phyloP scores from a whole-genome alignment of 2,329 filamentous ascomycete genomes.

The Botryotinia narcissicola region DNA sequence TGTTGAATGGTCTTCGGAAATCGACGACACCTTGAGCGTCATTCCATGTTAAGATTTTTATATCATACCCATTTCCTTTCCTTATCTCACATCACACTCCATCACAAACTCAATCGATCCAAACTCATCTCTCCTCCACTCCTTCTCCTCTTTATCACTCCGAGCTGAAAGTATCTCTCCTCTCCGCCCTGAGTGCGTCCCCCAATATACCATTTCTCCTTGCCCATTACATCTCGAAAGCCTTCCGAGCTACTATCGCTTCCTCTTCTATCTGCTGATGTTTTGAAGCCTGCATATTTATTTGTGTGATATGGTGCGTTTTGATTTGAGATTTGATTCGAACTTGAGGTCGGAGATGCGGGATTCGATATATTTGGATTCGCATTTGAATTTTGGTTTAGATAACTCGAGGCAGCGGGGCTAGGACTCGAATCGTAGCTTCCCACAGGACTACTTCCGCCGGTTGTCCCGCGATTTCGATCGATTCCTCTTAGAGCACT shows the following conservation, averaged over 20 bases:
- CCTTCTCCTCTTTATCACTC: conserved; percentile 68
- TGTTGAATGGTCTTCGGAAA: not conserved
- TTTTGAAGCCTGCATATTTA: not conserved
- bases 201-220: conserved; percentile 80
- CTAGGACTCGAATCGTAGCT: conserved; percentile 19
- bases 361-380: not conserved
- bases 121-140: conserved; percentile 74
- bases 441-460: conserved; percentile 19
- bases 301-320: not conserved
- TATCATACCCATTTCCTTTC: not conserved
- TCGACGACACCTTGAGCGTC: not conserved
- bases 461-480: not conserved
- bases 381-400: not conserved
- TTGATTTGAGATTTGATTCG: not conserved
- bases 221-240: conserved; percentile 68
- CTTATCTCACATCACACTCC: not conserved
- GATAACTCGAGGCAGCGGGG: not conserved
- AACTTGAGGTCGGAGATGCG: not conserved
- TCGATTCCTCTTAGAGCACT: conserved; percentile 25
- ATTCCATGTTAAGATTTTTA: not conserved
- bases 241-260: conserved; percentile 75
- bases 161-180: conserved; percentile 77
- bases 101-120: conserved; percentile 71
- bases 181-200: conserved; percentile 74
- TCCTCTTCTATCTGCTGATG: conserved; percentile 46